Conservation (phyloP, 2,329 filamentous ascomycete species). For the Ophiognomonia clavigignenti-juglandacearum region DNA sequence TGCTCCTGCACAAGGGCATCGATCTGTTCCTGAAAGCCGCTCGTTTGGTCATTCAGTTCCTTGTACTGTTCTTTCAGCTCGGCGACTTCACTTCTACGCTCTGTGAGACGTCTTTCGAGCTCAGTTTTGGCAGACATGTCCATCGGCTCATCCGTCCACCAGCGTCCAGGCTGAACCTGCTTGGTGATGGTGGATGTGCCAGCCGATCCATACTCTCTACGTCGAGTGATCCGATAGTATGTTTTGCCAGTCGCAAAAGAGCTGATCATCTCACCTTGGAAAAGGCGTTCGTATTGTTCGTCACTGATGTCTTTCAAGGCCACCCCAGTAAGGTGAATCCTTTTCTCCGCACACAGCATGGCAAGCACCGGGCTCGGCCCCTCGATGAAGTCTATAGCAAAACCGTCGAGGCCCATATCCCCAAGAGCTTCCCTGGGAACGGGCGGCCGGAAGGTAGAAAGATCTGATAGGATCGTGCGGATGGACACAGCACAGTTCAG, state of each 20-base stretch:
- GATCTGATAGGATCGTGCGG: slow-evolving; percentile 52
- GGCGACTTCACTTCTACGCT: slow-evolving; percentile 32
- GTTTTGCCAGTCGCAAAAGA: slow-evolving; percentile 67
- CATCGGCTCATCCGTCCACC: slow-evolving; percentile 75
- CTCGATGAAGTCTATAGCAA: slow-evolving; percentile 70
- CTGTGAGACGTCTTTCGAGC: slow-evolving; percentile 48
- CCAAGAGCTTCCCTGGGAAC: slow-evolving; percentile 51
- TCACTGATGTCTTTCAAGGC: slow-evolving; percentile 58
- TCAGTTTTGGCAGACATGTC: slow-evolving; percentile 61
- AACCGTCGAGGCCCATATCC: slow-evolving; percentile 68
- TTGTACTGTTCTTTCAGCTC: slow-evolving; percentile 31
- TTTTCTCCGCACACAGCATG: slow-evolving; percentile 76
- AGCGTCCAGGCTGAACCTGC: slow-evolving; percentile 53
- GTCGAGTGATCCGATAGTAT: slow-evolving; percentile 60
- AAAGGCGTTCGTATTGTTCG: slow-evolving; percentile 63
- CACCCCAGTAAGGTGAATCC: slow-evolving; percentile 65
- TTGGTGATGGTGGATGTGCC: slow-evolving; percentile 67
- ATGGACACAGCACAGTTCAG: slow-evolving; percentile 70
- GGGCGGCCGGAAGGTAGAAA: slow-evolving; percentile 51
- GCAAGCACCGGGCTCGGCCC: slow-evolving; percentile 81
- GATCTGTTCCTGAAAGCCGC: slow-evolving; percentile 33
- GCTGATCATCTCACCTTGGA: slow-evolving; percentile 51
- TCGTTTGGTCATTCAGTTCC: slow-evolving; percentile 32
- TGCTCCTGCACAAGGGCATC: slow-evolving; percentile 31
- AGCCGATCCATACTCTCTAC: slow-evolving; percentile 73